Evolutionary conservation across 1,139 yeast species (phyloP).

Genomic region (Yarrowia galli): DNA sequence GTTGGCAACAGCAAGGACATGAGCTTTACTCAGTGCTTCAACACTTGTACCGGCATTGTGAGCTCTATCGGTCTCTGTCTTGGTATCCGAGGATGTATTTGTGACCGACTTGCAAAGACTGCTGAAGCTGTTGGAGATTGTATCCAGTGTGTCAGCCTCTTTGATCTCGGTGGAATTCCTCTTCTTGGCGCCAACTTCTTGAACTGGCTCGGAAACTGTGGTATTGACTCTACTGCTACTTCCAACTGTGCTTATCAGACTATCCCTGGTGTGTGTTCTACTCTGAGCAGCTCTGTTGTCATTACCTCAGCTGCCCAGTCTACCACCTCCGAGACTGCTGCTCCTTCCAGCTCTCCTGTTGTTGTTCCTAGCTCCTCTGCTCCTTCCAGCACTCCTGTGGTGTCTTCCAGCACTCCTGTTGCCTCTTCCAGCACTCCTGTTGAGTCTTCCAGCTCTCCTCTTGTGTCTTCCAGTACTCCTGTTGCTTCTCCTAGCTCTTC

Average conservation of each 20-base stretch:
- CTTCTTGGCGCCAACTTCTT: slow-evolving; percentile 13
- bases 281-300: slow-evolving; percentile 9
- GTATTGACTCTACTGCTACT: neutral
- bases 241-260: neutral
- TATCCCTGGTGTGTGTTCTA: slow-evolving; percentile 2
- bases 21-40: neutral
- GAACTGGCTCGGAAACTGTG: slow-evolving; percentile 14
- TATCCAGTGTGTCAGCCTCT: slow-evolving; percentile 13
- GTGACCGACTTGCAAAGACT: neutral
- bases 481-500: neutral
- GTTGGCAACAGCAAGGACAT: slow-evolving; percentile 1
- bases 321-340: neutral
- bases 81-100: neutral
- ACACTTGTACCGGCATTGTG: slow-evolving; percentile 1
- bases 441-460: neutral
- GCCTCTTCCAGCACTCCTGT: neutral
- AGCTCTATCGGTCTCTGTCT: slow-evolving; percentile 8
- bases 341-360: neutral
- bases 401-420: neutral
- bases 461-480: neutral
- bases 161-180: slow-evolving; percentile 10
- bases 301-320: slow-evolving; percentile 7
- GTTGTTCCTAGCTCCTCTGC: neutral
- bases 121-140: slow-evolving; percentile 15
- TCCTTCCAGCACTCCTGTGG: neutral